Base-by-base conservation (phyloP, 495 filamentous ascomycete species). In the Penicillium paradoxum region DNA sequence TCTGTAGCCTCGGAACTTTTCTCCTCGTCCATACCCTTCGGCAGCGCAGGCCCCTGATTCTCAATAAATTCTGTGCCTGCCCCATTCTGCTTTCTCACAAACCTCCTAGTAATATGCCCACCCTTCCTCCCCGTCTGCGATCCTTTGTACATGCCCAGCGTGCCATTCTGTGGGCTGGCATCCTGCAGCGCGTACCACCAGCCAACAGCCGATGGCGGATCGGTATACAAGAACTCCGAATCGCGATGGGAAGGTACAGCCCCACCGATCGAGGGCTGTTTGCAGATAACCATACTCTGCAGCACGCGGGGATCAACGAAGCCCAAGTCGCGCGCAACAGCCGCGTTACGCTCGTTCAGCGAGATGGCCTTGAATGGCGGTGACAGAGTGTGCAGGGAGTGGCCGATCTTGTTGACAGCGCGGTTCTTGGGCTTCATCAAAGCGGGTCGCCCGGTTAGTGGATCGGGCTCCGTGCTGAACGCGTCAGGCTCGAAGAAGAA, bases 111-210 rank as follows among this genome's bases (percentile, higher is more conserved):
- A 3, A 97, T 78, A 58, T 80, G 79, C 0, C 69, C 72, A 6
- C 61, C 65, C 39, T 60, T 63, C 22, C 37, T 27, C 0, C 61
- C 58, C 64, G 73, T 79, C 55, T 97, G 93, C 49, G 83, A 88
- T 5, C 93, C 93, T 6, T 78, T 80, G 56, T 85, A 75, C 71
- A 97, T 96, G 40, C 84, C 88, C 68, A 98, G 67, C 47, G 91
- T 95, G 7, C 89, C 93, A 70, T 98, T 98, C 60, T 82, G 81
- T 0, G 71, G 67, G 19, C 88, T 90, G 2, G 89, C 86, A 67
- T 98, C 93, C 71, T 98, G 92, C 15, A 97, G 76, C 25, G 93
- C 92, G 72, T 95, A 93, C 91, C 91, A 96, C 70, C 89, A 96
- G 8, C 91, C 91, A 4, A 97, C 89, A 0, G 93, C 92, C 36